Conservation (phyloP, 495 filamentous ascomycete genomes). For the Ascodesmis nigricans region DNA sequence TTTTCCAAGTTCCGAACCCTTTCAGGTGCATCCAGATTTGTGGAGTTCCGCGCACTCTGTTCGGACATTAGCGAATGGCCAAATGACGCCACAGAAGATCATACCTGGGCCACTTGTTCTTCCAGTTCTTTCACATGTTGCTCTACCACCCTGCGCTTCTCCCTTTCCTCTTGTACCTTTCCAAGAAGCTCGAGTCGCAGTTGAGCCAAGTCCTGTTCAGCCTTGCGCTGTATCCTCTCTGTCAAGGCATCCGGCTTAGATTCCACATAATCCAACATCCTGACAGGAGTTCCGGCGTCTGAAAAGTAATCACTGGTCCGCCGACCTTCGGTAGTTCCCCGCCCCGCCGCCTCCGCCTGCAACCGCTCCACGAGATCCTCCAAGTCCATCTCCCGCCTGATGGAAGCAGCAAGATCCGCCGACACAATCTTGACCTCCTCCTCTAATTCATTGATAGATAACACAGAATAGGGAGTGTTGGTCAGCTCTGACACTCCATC, state of each 20-base stretch:
- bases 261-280: conserved; percentile 42
- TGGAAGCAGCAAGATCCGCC: conserved; percentile 74
- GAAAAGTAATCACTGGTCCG: conserved; percentile 96
- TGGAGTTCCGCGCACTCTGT: conserved; percentile 4
- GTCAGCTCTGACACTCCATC: conserved; percentile 13
- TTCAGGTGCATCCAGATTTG: conserved; percentile 26
- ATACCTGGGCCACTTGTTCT: conserved; percentile 41
- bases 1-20: conserved; percentile 54
- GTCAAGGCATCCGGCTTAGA: conserved; percentile 59
- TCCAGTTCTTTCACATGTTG: conserved; percentile 61
- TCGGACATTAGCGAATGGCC: not conserved
- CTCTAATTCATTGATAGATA: conserved; percentile 57
- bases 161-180: conserved; percentile 67
- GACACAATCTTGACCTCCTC: conserved; percentile 84
- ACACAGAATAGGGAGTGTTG: conserved; percentile 14
- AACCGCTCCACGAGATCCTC: conserved; percentile 80
- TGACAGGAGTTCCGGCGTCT: conserved; percentile 69
- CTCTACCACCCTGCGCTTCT: conserved; percentile 50
- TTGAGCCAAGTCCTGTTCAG: conserved; percentile 79
- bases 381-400: conserved; percentile 85
- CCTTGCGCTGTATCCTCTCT: conserved; percentile 59
- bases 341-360: conserved; percentile 46
- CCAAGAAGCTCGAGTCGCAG: conserved; percentile 61
- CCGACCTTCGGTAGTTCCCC: conserved; percentile 35
- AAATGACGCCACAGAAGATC: not conserved